These are phyloP conservation scores for Candida vartiovaarae DNA, from an alignment of 805 yeast genomes.

Conservation along the genomic window DNA sequence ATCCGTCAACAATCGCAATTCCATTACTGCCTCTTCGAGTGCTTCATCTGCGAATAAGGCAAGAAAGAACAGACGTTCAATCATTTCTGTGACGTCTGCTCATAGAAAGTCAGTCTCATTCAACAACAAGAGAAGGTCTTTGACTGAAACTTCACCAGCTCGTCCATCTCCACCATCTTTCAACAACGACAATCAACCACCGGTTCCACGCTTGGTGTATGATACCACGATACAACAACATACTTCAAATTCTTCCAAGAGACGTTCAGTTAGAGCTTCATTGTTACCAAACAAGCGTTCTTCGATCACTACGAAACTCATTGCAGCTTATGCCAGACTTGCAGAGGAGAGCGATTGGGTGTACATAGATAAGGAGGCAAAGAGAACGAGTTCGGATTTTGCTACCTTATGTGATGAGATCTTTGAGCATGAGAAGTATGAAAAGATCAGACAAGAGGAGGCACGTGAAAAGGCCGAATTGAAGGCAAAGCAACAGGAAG, in stretches of 20 bases:
- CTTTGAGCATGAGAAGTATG: conserved; percentile 64
- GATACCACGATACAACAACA: conserved; percentile 9
- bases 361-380: conserved; percentile 63
- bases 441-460: conserved; percentile 42
- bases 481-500: conserved; percentile 22
- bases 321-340: conserved; percentile 67
- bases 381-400: conserved; percentile 70
- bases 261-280: conserved; percentile 30
- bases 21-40: conserved; percentile 6
- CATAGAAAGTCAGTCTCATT: conserved; percentile 44
- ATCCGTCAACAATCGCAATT: conserved; percentile 18
- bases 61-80: conserved; percentile 33
- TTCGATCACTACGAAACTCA: conserved; percentile 62
- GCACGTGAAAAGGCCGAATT: conserved; percentile 40
- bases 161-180: conserved; percentile 5
- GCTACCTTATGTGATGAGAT: conserved; percentile 73
- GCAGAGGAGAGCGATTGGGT: conserved; percentile 58
- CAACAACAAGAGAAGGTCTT: conserved; percentile 23
- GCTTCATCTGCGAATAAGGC: conserved; percentile 17
- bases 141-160: conserved; percentile 18
- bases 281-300: conserved; percentile 47
- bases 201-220: conserved; percentile 19
- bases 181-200: conserved; percentile 14
- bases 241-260: conserved; percentile 8
- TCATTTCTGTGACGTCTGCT: conserved; percentile 41